Conservation (phyloP, 495 filamentous ascomycete genomes). For the Aspergillus biplanus region DNA sequence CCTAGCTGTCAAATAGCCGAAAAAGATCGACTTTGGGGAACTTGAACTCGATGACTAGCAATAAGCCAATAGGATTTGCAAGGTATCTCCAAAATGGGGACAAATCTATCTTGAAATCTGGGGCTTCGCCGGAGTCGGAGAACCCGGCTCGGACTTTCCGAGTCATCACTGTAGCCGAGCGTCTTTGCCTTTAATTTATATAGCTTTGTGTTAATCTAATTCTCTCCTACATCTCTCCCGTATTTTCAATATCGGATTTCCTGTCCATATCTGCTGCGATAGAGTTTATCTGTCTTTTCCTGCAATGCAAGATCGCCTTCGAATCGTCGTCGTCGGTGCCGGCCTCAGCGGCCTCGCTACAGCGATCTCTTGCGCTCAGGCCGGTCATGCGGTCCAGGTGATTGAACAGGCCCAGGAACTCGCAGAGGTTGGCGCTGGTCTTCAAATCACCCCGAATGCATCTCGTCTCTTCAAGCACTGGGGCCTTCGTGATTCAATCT, state of each 20-base stretch:
- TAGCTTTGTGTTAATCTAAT: neutral
- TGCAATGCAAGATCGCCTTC: conserved; percentile 23
- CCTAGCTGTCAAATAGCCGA: too few relatives aligned
- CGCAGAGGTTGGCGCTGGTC: conserved; percentile 57
- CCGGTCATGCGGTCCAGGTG: conserved; percentile 63
- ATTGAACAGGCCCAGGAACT: conserved; percentile 65
- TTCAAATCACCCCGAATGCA: conserved; percentile 63
- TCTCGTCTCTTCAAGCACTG: conserved; percentile 57
- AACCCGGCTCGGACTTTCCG: conserved; percentile 1
- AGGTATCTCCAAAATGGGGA: too few relatives aligned
- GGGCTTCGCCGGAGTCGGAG: neutral
- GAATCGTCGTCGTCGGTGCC: conserved; percentile 41
- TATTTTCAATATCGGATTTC: neutral
- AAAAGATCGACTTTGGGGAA: too few relatives aligned
- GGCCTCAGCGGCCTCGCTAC: conserved; percentile 67
- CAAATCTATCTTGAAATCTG: neutral
- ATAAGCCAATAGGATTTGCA: too few relatives aligned
- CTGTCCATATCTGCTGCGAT: neutral
- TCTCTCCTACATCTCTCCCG: neutral
- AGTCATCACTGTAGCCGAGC: neutral
- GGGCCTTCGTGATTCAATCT: conserved; percentile 50
- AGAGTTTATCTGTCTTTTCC: neutral
- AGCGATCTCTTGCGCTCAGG: conserved; percentile 61
- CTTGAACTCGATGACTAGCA: too few relatives aligned
- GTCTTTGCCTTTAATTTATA: neutral